Evolutionary conservation across 306 rosid genomes (phyloP).

Genomic region (Pyrus betulifolia): DNA sequence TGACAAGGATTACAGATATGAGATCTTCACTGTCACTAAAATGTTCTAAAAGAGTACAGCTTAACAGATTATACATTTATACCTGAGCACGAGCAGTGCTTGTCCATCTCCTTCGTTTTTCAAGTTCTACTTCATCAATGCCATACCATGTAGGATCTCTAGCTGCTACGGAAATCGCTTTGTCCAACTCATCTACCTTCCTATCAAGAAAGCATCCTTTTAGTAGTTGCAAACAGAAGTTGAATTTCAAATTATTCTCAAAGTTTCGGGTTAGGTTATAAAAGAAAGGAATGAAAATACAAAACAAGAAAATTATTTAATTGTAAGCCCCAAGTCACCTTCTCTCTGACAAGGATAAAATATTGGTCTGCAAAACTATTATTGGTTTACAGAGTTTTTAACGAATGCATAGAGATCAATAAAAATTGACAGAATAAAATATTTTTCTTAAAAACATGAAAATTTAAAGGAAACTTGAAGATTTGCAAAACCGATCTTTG

Average conservation of each 20-base stretch:
- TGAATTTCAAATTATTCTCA: neutral
- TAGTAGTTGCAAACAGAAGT: constrained; percentile 34
- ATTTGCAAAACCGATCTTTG: neutral
- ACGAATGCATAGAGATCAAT: neutral
- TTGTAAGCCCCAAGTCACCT: neutral
- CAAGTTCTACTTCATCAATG: constrained; percentile 83
- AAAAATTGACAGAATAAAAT: neutral
- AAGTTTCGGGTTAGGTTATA: neutral
- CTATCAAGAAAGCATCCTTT: constrained; percentile 71
- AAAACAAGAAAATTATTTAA: neutral
- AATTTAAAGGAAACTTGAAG: neutral
- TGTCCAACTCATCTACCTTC: constrained; percentile 96
- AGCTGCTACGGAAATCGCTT: constrained; percentile 87
- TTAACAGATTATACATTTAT: constrained; percentile 3
- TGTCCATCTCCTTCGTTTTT: constrained; percentile 90
- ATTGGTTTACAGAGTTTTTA: neutral
- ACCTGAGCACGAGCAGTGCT: constrained; percentile 85
- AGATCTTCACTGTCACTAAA: constrained; percentile 14
- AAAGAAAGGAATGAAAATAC: neutral
- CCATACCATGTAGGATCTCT: constrained; percentile 85
- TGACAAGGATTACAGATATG: neutral
- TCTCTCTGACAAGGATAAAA: neutral
- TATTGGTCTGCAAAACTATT: neutral
- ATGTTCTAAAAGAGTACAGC: neutral
- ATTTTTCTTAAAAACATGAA: neutral